phyloP scores from a whole-genome alignment of 331 rosid genomes.

The Quercus tomentella region DNA sequence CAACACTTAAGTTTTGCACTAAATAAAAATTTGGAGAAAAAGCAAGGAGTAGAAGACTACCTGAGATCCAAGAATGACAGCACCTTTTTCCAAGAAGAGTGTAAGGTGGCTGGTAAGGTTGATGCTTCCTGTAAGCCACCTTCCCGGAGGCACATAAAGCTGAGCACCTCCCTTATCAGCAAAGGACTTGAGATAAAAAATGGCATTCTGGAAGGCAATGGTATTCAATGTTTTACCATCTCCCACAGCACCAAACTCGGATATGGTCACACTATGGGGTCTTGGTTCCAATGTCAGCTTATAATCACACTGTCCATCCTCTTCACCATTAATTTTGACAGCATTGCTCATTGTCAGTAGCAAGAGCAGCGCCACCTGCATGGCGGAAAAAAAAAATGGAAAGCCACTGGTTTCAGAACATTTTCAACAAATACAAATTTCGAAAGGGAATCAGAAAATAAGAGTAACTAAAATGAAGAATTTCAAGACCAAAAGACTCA shows the following conservation, averaged over 20 bases:
- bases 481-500: neutral
- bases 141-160: slow-evolving; percentile 92
- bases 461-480: neutral
- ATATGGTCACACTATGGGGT: slow-evolving; percentile 91
- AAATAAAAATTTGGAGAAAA: slow-evolving; percentile 1
- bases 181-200: slow-evolving; percentile 92
- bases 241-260: slow-evolving; percentile 96
- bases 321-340: slow-evolving; percentile 40
- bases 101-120: slow-evolving; percentile 97
- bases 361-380: slow-evolving; percentile 90
- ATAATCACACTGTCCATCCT: slow-evolving; percentile 52
- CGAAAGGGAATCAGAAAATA: neutral
- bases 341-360: slow-evolving; percentile 85
- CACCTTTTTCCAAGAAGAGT: slow-evolving; percentile 89
- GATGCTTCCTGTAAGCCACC: slow-evolving; percentile 96
- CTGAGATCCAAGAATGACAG: slow-evolving; percentile 92
- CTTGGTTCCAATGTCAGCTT: slow-evolving; percentile 68
- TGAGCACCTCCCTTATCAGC: slow-evolving; percentile 99
- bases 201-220: slow-evolving; percentile 88
- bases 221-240: slow-evolving; percentile 92
- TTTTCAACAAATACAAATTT: slow-evolving; percentile 7
- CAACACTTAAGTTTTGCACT: neutral
- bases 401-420: slow-evolving; percentile 34
- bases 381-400: slow-evolving; percentile 2
- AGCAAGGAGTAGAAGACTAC: slow-evolving; percentile 34